phyloP scores from a whole-genome alignment of 2,329 filamentous ascomycete species.

The Fusarium udum region DNA sequence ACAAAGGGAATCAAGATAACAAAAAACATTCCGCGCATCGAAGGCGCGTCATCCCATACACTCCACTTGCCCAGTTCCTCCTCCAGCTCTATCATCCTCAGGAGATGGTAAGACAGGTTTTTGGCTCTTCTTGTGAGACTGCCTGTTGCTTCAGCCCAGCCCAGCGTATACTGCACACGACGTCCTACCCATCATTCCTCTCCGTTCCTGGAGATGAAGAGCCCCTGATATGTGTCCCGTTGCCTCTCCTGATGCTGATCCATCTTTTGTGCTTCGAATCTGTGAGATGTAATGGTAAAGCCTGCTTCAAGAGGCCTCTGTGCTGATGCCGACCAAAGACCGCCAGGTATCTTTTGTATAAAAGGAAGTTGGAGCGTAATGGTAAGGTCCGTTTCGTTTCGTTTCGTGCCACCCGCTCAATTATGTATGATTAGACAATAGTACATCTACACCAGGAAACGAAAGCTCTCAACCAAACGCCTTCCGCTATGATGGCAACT shows the following conservation, averaged over 20 bases:
- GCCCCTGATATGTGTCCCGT: constrained; percentile 31
- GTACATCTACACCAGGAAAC: constrained; percentile 62
- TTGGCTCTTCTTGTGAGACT: constrained; percentile 2
- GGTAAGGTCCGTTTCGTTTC: constrained; percentile 36
- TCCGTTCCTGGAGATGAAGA: constrained; percentile 35
- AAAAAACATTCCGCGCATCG: constrained; percentile 28
- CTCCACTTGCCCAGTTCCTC: constrained; percentile 15
- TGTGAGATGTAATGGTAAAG: constrained; percentile 46
- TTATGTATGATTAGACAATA: constrained; percentile 63
- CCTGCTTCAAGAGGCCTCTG: constrained; percentile 40
- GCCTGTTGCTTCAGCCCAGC: constrained; percentile 20
- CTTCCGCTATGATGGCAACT: constrained; percentile 62
- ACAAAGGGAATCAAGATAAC: constrained; percentile 45
- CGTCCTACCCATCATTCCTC: constrained; percentile 24
- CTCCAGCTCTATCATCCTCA: constrained; percentile 17
- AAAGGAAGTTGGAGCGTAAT: constrained; percentile 36
- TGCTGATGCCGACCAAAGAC: constrained; percentile 26
- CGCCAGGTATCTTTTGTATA: constrained; percentile 36
- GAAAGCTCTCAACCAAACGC: constrained; percentile 62
- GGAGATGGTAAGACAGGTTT: constrained; percentile 7
- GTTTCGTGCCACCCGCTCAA: constrained; percentile 41
- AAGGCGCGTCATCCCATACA: constrained; percentile 37
- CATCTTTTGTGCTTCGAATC: constrained; percentile 47
- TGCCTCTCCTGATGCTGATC: constrained; percentile 41
- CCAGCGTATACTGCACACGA: constrained; percentile 22